Percentiles rank a stretch among this genome's conserved stretches.
Evolutionary conservation across 139 green algal species (phyloP).

Genomic region (Coccomyxa sp.): DNA sequence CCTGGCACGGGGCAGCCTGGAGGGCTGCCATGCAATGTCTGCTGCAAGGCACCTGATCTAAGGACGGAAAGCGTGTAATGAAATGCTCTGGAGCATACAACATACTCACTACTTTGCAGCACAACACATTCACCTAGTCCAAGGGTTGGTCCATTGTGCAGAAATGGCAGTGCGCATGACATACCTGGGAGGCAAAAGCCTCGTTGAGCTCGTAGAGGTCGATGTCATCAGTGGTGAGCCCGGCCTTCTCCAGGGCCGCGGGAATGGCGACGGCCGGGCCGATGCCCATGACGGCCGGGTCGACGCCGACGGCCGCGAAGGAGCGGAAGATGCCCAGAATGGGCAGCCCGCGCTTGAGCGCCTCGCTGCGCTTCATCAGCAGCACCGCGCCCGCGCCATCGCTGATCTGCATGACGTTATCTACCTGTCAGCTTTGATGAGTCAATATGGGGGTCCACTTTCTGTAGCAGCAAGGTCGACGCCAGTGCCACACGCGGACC

Average conservation of each 20-base stretch:
- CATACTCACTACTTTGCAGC: too few relatives aligned
- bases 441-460: too few relatives aligned
- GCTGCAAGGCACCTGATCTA: too few relatives aligned
- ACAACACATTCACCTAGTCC: too few relatives aligned
- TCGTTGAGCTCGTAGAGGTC: slow-evolving; percentile 99
- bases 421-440: too few relatives aligned
- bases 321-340: slow-evolving; percentile 88
- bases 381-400: slow-evolving; percentile 90
- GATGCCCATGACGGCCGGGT: slow-evolving; percentile 96
- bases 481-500: too few relatives aligned
- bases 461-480: too few relatives aligned
- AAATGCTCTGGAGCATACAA: too few relatives aligned
- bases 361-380: slow-evolving; percentile 92
- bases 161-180: background rate
- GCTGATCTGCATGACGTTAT: slow-evolving; percentile 91
- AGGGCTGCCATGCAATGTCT: background rate
- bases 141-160: background rate
- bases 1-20: background rate
- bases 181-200: slow-evolving; percentile 84
- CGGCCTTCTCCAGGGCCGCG: slow-evolving; percentile 74
- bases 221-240: slow-evolving; percentile 85
- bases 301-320: slow-evolving; percentile 89
- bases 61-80: too few relatives aligned
- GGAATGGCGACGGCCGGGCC: slow-evolving; percentile 95
- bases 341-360: slow-evolving; percentile 69